These are phyloP conservation scores for Solanum arcanum DNA, from an alignment of 257 asterid species.

Conservation along the genomic window DNA sequence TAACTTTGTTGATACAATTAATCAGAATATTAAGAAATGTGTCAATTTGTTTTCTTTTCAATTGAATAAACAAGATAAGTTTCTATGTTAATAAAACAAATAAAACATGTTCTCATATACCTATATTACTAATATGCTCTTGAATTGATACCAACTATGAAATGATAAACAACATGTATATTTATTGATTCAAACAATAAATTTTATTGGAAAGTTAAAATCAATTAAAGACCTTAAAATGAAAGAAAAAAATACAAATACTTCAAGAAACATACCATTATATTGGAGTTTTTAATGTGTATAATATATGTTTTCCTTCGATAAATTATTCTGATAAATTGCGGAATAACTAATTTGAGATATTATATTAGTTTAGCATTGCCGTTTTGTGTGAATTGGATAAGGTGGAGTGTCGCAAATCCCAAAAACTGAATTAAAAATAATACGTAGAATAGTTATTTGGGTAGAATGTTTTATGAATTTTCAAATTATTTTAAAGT, in stretches of 20 bases:
- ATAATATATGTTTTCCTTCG: neutral
- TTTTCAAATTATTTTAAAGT: neutral
- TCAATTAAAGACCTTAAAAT: no score
- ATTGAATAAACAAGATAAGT: no score
- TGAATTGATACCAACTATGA: neutral
- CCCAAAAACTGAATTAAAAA: neutral
- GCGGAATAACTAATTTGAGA: neutral
- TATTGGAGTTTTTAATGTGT: no score
- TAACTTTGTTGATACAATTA: no score
- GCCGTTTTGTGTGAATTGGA: neutral
- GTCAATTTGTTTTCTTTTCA: no score
- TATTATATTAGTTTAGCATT: neutral
- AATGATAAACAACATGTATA: neutral
- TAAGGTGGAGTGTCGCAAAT: neutral
- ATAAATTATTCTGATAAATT: neutral
- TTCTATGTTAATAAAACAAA: no score
- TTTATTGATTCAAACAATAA: no score
- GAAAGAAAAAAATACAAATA: neutral
- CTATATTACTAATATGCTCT: neutral
- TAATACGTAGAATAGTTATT: neutral
- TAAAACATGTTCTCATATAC: no score
- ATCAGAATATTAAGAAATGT: no score
- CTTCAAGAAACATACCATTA: neutral
- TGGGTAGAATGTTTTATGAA: neutral
- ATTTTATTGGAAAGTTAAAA: no score